Conservation (phyloP, 768 basidiomycete genomes). For the Pluteus cervinus region DNA sequence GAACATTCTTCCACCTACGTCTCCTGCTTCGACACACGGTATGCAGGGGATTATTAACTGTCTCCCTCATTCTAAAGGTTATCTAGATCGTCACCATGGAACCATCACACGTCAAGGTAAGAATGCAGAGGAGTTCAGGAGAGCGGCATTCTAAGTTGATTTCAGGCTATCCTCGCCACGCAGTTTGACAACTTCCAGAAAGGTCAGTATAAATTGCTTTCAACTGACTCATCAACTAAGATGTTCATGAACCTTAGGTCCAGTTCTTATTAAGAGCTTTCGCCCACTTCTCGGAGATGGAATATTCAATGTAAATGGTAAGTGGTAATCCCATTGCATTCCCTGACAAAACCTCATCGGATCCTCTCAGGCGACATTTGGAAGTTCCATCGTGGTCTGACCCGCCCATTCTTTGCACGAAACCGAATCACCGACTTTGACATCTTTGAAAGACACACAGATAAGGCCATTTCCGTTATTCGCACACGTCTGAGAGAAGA, state of each 20-base stretch:
- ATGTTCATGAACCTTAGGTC: slow-evolving; percentile 16
- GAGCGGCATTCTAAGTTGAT: background rate
- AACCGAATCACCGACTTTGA: slow-evolving; percentile 58
- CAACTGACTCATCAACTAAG: background rate
- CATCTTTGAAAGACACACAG: slow-evolving; percentile 50
- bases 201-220: slow-evolving; percentile 21
- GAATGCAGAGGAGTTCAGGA: background rate
- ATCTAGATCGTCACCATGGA: slow-evolving; percentile 25
- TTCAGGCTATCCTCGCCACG: slow-evolving; percentile 31
- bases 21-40: slow-evolving; percentile 24
- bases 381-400: slow-evolving; percentile 58
- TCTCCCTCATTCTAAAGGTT: too few species aligned
- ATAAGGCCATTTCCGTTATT: too few species aligned
- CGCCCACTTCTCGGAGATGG: slow-evolving; percentile 43
- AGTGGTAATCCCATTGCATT: slow-evolving; percentile 16
- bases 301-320: slow-evolving; percentile 56
- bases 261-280: slow-evolving; percentile 18
- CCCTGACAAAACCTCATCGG: background rate
- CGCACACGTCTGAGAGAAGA: slow-evolving; percentile 35
- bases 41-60: slow-evolving; percentile 1
- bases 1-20: slow-evolving; percentile 16
- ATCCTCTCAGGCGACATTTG: background rate
- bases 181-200: slow-evolving; percentile 41
- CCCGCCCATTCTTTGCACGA: slow-evolving; percentile 61
- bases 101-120: slow-evolving; percentile 34